Evolutionary conservation across 2,329 filamentous ascomycete species (phyloP).

Genomic region (Colletotrichum higginsianum): DNA sequence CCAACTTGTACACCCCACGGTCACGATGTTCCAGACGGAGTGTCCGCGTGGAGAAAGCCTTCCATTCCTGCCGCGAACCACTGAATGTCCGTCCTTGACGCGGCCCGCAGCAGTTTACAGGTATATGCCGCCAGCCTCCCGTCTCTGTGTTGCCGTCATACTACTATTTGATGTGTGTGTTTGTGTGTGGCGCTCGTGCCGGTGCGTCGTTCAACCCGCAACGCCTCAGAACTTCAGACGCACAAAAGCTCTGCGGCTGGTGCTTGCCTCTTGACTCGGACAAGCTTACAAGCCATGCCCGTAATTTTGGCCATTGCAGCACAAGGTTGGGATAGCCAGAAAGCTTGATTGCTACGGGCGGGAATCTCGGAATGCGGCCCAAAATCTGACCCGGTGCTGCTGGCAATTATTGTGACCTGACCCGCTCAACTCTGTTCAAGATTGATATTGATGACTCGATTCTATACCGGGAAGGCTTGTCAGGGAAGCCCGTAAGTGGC

Average conservation of each 20-base stretch:
- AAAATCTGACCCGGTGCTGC: not conserved
- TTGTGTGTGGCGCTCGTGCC: conserved; percentile 34
- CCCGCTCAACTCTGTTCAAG: conserved; percentile 4
- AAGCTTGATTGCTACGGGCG: conserved; percentile 30
- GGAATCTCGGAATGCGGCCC: not conserved
- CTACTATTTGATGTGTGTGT: conserved; percentile 18
- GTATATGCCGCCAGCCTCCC: conserved; percentile 10
- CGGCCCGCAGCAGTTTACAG: conserved; percentile 13
- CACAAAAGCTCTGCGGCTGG: conserved; percentile 6
- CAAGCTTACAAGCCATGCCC: too few relatives aligned
- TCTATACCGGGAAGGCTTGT: not conserved
- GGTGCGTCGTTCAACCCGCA: conserved; percentile 27
- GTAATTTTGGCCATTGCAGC: conserved; percentile 8
- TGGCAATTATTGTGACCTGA: not conserved
- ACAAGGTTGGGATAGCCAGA: conserved; percentile 12
- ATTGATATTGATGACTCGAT: conserved; percentile 12
- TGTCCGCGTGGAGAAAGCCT: conserved; percentile 21
- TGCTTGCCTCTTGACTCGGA: conserved; percentile 9
- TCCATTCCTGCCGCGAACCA: conserved; percentile 22
- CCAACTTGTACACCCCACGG: conserved; percentile 4
- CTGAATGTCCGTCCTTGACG: not conserved
- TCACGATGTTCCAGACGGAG: not conserved
- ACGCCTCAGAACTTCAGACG: conserved; percentile 5
- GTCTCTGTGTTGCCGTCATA: not conserved
- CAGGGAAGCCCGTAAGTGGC: not conserved